Conservation (phyloP, 1,284 basidiomycete genomes). For the Cutaneotrichosporon sp. region DNA sequence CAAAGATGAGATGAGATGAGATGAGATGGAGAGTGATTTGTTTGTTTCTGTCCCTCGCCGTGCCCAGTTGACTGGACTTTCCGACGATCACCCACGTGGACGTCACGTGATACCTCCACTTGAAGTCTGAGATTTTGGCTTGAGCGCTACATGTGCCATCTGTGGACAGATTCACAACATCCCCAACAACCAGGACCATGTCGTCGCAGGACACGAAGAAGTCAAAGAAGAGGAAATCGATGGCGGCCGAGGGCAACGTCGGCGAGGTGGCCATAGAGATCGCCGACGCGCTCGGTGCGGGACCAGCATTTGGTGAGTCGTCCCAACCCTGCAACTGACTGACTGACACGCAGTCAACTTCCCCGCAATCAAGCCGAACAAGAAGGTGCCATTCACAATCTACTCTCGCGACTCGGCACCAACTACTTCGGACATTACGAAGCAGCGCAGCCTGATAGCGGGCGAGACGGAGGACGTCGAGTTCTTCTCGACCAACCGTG, state of each 20-base stretch:
- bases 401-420: constrained; percentile 57
- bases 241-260: constrained; percentile 7
- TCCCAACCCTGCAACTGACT: background rate
- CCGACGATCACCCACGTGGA: background rate
- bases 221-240: constrained; percentile 43
- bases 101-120: constrained; percentile 8
- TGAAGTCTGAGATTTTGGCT: constrained; percentile 1
- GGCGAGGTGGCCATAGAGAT: constrained; percentile 2
- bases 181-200: constrained; percentile 8
- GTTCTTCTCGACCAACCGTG: constrained; percentile 59
- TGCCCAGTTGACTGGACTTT: constrained; percentile 7
- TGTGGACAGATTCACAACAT: background rate
- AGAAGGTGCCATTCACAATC: constrained; percentile 64
- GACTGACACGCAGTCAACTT: constrained; percentile 62
- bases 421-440: constrained; percentile 54
- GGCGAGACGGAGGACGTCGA: constrained; percentile 70
- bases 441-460: constrained; percentile 61
- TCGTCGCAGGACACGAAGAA: constrained; percentile 27
- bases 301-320: constrained; percentile 67
- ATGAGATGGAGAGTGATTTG: too few relatives aligned
- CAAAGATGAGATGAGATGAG: background rate
- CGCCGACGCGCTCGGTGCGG: constrained; percentile 52
- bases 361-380: constrained; percentile 65
- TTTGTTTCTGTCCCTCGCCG: background rate
- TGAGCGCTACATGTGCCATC: background rate